Evolutionary conservation across 176 grass and related monocot genomes (phyloP).

Genomic region (Eleusine coracana): DNA sequence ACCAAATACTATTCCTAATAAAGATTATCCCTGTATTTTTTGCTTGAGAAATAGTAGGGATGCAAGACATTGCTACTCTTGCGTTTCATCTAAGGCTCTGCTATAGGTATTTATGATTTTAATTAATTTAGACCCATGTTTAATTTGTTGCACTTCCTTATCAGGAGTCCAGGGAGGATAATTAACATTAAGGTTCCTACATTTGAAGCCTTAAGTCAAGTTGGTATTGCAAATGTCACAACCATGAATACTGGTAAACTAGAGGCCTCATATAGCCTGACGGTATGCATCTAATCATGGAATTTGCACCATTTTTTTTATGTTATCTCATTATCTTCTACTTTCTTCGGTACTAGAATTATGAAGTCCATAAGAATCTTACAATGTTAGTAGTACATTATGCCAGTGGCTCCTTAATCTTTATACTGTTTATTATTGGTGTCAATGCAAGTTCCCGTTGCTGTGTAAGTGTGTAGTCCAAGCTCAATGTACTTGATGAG

Average conservation of each 20-base stretch:
- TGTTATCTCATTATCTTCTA: background rate
- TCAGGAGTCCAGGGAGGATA: conserved; percentile 93
- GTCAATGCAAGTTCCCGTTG: background rate
- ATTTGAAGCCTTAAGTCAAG: conserved; percentile 89
- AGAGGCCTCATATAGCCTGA: conserved; percentile 91
- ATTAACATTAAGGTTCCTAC: conserved; percentile 54
- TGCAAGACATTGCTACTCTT: conserved; percentile 1
- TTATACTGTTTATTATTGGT: background rate
- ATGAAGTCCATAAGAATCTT: background rate
- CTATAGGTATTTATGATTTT: background rate
- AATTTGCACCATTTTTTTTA: background rate
- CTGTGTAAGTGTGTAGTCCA: background rate
- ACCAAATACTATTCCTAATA: background rate
- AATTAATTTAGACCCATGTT: conserved; percentile 11
- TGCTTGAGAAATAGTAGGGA: conserved; percentile 14
- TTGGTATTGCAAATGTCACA: conserved; percentile 66
- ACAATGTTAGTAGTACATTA: background rate
- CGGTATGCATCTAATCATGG: conserved; percentile 51
- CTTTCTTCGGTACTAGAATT: background rate
- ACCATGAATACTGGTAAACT: conserved; percentile 77
- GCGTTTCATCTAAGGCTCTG: conserved; percentile 1
- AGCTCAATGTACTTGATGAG: background rate
- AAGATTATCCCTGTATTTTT: background rate
- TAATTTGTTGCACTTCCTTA: conserved; percentile 26
- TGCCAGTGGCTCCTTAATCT: background rate